Conservation (phyloP, 2,329 filamentous ascomycete species). For the Phaeosphaeriaceae sp. region DNA sequence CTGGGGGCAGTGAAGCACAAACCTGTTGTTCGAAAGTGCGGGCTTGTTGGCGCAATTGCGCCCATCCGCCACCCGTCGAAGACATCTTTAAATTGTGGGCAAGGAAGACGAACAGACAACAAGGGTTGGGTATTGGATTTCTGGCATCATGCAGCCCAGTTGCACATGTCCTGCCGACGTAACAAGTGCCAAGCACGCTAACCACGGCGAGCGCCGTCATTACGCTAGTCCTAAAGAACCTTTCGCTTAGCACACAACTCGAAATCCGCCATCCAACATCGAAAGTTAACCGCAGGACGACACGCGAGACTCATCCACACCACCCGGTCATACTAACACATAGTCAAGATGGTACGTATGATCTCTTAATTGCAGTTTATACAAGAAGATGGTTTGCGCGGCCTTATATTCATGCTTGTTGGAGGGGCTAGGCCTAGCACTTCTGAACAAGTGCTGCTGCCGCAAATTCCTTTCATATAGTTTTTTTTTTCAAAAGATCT, state of each 20-base stretch:
- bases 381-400: conserved; percentile 18
- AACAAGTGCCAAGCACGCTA: conserved; percentile 32
- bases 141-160: conserved; percentile 29
- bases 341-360: conserved; percentile 48
- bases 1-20: conserved; percentile 29
- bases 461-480: conserved; percentile 24
- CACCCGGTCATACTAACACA: conserved; percentile 45
- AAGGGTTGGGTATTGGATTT: conserved; percentile 18
- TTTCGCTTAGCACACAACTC: conserved; percentile 20
- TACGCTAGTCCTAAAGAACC: no score
- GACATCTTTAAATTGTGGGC: conserved; percentile 36
- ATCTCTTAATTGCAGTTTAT: conserved; percentile 20
- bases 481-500: conserved; percentile 12
- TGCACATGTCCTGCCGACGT: conserved; percentile 26
- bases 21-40: conserved; percentile 90
- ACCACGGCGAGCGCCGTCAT: conserved; percentile 9
- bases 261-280: conserved; percentile 25
- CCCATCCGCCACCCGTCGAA: conserved; percentile 69
- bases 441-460: conserved; percentile 23
- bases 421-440: conserved; percentile 23
- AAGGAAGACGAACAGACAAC: conserved; percentile 7
- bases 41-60: conserved; percentile 91
- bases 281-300: conserved; percentile 37
- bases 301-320: conserved; percentile 48
- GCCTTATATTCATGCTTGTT: conserved; percentile 6